Base-by-base conservation (phyloP, 768 basidiomycete genomes). In the Kwoniella newhampshirensis region DNA sequence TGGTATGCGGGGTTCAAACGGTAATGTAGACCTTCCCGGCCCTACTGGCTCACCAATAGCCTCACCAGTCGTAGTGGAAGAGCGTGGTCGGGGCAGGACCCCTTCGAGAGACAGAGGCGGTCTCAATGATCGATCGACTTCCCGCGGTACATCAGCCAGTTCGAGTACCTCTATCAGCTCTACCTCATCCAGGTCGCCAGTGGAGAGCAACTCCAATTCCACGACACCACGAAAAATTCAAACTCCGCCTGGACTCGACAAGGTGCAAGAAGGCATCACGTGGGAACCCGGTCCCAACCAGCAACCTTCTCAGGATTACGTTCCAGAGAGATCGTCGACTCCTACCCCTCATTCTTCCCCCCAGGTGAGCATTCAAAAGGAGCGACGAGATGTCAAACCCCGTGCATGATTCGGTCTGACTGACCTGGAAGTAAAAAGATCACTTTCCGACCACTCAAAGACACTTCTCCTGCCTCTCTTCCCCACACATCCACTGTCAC, bases 341-440 rank as follows among this genome's bases (percentile, higher is more conserved):
- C 75, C 75, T 13, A 76, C 75, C 6, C 75, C 75, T 7, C 75
- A 76, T 60, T 75, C 73, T 28, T 73, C 71, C 36, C 75, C 75
- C 37, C 71, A 74, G 58, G 75, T 76, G 60, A 70, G 73, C 57
- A 15, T 11, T 11, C 20, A 26, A 25, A 21, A 1, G 23, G 21
- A 23, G 28, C 37, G 25, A 18, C 20, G 47, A 48, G n/a, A 30
- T 12, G 21, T 30, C 28, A 37, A 28, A n/a, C 6, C 13, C 28
- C 23, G n/a, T n/a, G 25, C 13, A 42, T 42, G 50, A 58, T 58
- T 56, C 56, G 56, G 49, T 56, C 64, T 59, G 55, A 63, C 64
- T 60, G 55, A 60, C 59, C 42, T 40, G 63, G 51, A 57, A 62
- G 52, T 60, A 47, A 37, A 7, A 54, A 74, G 73, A 74, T 74